A percentile compares a stretch with the other conserved stretches of the same genome.
Evolutionary conservation across 2,329 filamentous ascomycete species (phyloP).

Genomic region (Arthrobotrys iridis): DNA sequence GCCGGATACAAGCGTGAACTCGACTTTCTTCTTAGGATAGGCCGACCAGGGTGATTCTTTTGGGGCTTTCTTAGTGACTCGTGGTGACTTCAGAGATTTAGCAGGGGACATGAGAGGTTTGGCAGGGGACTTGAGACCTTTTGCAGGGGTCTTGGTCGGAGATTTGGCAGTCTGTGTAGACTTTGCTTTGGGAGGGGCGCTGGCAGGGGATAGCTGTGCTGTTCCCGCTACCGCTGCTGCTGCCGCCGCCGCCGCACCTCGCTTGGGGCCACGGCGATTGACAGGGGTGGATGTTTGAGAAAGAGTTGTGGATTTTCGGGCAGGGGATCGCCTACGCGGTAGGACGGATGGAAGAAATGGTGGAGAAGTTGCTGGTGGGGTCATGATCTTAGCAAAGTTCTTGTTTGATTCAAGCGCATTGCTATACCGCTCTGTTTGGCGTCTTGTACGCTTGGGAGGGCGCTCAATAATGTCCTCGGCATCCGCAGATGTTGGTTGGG

Average conservation of each 20-base stretch:
- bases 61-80: neutral
- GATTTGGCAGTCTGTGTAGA: neutral
- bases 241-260: slow-evolving; percentile 1
- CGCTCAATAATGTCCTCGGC: slow-evolving; percentile 28
- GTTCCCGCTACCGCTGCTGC: neutral
- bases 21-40: slow-evolving; percentile 29
- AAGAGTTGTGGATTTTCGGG: slow-evolving; percentile 17
- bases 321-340: slow-evolving; percentile 43
- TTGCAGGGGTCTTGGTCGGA: neutral
- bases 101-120: neutral
- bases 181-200: neutral
- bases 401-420: slow-evolving; percentile 46
- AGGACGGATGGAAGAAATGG: slow-evolving; percentile 41
- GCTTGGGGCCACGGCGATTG: slow-evolving; percentile 6
- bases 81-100: slow-evolving; percentile 19
- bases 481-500: neutral
- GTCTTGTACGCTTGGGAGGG: slow-evolving; percentile 41
- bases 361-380: slow-evolving; percentile 44
- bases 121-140: neutral
- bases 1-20: slow-evolving; percentile 37
- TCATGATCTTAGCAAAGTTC: slow-evolving; percentile 53
- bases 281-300: slow-evolving; percentile 28
- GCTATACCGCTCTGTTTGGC: slow-evolving; percentile 50
- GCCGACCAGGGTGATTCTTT: slow-evolving; percentile 10
- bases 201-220: slow-evolving; percentile 5